Percentiles rank a stretch among this genome's conserved stretches.
Conservation (phyloP, 108 stramenopile genomes). For the Skeletonema grethae region DNA sequence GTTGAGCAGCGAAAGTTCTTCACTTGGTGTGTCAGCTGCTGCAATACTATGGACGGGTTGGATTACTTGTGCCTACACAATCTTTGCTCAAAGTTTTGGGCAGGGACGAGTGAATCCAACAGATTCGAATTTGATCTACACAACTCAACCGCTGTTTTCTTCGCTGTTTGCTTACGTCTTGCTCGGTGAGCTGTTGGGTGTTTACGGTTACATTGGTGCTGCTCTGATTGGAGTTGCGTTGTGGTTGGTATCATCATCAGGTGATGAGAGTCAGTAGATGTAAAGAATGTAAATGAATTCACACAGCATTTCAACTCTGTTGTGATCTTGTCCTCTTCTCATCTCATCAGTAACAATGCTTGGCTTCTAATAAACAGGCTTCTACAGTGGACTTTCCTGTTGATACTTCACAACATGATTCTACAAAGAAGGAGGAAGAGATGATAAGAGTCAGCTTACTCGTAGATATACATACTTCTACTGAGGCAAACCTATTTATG, state of each 20-base stretch:
- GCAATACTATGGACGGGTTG: constrained; percentile 81
- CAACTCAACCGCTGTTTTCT: constrained; percentile 84
- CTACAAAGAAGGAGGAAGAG: no score
- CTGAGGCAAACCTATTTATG: neutral
- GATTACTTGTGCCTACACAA: constrained; percentile 82
- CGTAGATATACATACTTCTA: no score
- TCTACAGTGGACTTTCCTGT: no score
- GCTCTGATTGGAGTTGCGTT: constrained; percentile 69
- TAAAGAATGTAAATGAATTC: neutral
- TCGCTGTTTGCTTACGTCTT: constrained; percentile 75
- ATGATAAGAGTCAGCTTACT: no score
- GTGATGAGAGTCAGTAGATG: neutral
- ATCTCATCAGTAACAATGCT: no score
- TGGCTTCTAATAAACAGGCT: no score
- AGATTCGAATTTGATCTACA: constrained; percentile 86
- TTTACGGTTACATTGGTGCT: constrained; percentile 64
- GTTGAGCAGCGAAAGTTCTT: constrained; percentile 22
- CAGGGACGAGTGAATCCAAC: constrained; percentile 71
- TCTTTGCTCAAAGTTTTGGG: constrained; percentile 85
- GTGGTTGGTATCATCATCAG: constrained; percentile 54
- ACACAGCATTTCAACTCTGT: neutral
- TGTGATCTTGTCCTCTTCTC: no score
- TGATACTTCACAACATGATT: no score
- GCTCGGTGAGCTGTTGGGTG: constrained; percentile 70
- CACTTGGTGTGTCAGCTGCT: constrained; percentile 48